phyloP scores from a whole-genome alignment of 306 rosid species.

The Citrullus colocynthis region DNA sequence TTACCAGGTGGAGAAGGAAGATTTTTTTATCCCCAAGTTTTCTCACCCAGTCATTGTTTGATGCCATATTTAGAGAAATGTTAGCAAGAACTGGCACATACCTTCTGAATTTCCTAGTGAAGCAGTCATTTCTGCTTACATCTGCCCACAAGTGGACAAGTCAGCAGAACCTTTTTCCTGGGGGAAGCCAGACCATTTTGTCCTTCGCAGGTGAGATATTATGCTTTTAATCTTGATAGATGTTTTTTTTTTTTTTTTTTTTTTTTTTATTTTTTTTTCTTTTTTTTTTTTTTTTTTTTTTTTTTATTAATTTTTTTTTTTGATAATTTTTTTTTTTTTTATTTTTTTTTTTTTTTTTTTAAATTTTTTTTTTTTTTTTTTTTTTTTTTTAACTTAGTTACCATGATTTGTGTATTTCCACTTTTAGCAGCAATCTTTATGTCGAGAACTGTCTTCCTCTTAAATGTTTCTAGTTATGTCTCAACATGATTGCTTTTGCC shows the following conservation, averaged over 20 bases:
- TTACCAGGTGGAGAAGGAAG: not conserved
- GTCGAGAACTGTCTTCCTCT: not conserved
- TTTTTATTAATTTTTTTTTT: too few species aligned
- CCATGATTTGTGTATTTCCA: not conserved
- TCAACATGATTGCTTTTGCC: not conserved
- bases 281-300: too few species aligned
- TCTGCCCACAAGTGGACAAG: slow-evolving; percentile 70
- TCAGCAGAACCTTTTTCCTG: slow-evolving; percentile 77
- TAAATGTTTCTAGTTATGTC: not conserved
- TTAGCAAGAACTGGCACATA: slow-evolving; percentile 98
- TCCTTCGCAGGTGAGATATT: slow-evolving; percentile 78
- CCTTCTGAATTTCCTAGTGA: slow-evolving; percentile 84
- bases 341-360: too few species aligned
- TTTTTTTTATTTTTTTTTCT: too few species aligned
- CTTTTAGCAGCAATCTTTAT: not conserved
- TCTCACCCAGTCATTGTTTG: not conserved
- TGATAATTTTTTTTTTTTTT: too few species aligned
- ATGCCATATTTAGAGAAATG: slow-evolving; percentile 56
- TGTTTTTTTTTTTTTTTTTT: not conserved
- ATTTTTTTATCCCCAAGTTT: not conserved
- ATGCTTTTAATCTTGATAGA: slow-evolving; percentile 2
- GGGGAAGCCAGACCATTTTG: slow-evolving; percentile 95
- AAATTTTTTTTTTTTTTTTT: not conserved
- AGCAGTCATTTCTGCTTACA: slow-evolving; percentile 69
- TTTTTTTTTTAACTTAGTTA: not conserved